These are phyloP conservation scores for Fragaria iinumae DNA, from an alignment of 306 rosid genomes.

Conservation along the genomic window DNA sequence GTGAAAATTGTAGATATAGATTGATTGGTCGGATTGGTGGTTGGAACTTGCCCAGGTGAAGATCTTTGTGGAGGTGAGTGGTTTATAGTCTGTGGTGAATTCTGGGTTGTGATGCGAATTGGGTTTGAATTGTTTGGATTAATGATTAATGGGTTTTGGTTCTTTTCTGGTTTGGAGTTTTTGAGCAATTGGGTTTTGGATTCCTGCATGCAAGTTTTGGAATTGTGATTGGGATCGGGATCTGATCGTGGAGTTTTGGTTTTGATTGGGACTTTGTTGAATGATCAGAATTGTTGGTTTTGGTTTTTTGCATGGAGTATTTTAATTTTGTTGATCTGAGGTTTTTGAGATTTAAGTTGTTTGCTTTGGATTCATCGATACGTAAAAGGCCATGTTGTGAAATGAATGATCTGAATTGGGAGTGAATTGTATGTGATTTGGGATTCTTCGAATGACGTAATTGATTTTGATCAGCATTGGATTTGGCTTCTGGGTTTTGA, in stretches of 20 bases:
- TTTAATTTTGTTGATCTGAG: constrained; percentile 16
- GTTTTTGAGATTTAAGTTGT: constrained; percentile 1
- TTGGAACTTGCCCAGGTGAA: constrained; percentile 13
- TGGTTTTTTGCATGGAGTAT: neutral
- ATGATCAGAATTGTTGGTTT: constrained; percentile 4
- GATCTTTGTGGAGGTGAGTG: constrained; percentile 54
- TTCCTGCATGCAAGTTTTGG: constrained; percentile 11
- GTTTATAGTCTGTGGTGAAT: constrained; percentile 10
- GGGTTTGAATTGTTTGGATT: constrained; percentile 18
- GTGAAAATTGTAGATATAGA: constrained; percentile 28
- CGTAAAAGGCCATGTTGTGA: neutral
- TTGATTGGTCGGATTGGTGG: constrained; percentile 15
- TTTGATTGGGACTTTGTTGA: constrained; percentile 1
- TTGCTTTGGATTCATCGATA: neutral
- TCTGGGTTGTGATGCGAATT: constrained; percentile 11
- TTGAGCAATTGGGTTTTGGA: constrained; percentile 16
- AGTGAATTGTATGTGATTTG: constrained; percentile 16
- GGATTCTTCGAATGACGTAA: constrained; percentile 1
- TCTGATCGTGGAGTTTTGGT: constrained; percentile 34
- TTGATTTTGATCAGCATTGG: constrained; percentile 10
- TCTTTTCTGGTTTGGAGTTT: constrained; percentile 15
- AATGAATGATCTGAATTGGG: constrained; percentile 1
- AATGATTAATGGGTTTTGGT: constrained; percentile 28
- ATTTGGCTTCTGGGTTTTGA: constrained; percentile 17
- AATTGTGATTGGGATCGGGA: constrained; percentile 34